Evolutionary conservation across 768 basidiomycete species (phyloP).

Genomic region (Lentinula aciculospora): DNA sequence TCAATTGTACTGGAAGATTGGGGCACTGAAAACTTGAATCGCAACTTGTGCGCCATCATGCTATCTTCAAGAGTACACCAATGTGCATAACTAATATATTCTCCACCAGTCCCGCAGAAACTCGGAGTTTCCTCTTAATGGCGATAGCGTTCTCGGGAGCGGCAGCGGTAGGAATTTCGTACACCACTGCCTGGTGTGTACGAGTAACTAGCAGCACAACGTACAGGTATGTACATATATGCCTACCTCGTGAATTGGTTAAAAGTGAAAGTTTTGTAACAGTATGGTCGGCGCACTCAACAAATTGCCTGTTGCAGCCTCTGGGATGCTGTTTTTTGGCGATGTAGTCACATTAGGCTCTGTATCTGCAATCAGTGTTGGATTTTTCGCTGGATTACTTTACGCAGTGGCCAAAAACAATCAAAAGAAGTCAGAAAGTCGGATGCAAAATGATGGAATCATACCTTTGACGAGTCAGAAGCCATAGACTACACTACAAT

Average conservation of each 20-base stretch:
- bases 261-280: constrained; percentile 7
- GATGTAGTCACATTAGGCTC: constrained; percentile 85
- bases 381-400: constrained; percentile 87
- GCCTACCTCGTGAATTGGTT: not conserved
- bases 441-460: constrained; percentile 42
- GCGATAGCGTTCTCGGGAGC: constrained; percentile 97
- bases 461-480: constrained; percentile 61
- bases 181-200: constrained; percentile 98
- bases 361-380: constrained; percentile 79
- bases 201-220: constrained; percentile 95
- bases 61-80: not conserved
- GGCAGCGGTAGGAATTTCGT: constrained; percentile 95
- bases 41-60: constrained; percentile 77
- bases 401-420: constrained; percentile 95
- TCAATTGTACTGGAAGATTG: constrained; percentile 89
- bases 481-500: constrained; percentile 15
- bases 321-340: constrained; percentile 97
- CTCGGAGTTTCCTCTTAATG: constrained; percentile 69
- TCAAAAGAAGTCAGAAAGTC: constrained; percentile 73
- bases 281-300: constrained; percentile 98
- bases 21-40: constrained; percentile 66
- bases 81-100: constrained; percentile 2
- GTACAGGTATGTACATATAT: constrained; percentile 67
- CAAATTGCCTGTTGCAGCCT: constrained; percentile 96
- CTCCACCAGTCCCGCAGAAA: constrained; percentile 69